Evolutionary conservation across 139 green algal species (phyloP).

Genomic region (Deuterostichococcus epilithicus): DNA sequence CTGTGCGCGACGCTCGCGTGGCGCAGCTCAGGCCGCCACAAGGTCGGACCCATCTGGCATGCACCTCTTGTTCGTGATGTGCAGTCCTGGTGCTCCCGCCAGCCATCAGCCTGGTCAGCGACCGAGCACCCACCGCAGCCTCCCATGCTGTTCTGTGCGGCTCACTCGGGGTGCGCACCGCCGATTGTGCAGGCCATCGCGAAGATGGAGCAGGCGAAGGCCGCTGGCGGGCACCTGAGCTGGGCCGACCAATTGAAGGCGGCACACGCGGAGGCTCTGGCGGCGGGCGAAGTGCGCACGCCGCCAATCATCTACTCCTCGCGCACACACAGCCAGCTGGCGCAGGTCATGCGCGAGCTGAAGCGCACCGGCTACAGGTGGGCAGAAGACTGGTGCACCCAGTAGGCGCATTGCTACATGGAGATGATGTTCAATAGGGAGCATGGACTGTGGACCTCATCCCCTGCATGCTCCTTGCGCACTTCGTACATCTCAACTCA

Average conservation of each 20-base stretch:
- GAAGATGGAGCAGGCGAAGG: background rate
- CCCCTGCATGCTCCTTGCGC: no score
- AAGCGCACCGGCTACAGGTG: conserved; percentile 73
- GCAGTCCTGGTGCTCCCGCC: no score
- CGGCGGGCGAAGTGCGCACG: conserved; percentile 14
- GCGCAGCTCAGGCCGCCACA: conserved; percentile 25
- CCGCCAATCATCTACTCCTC: conserved; percentile 88
- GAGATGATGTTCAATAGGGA: no score
- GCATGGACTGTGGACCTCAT: no score
- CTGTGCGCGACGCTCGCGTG: conserved; percentile 92
- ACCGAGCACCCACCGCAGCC: background rate
- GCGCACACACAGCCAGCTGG: conserved; percentile 91
- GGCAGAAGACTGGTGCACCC: no score
- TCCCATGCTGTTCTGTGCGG: background rate
- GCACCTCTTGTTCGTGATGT: no score
- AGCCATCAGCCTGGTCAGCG: no score
- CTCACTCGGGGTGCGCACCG: background rate
- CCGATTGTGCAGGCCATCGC: background rate
- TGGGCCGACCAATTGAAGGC: conserved; percentile 22
- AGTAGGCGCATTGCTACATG: no score
- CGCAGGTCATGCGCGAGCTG: conserved; percentile 92
- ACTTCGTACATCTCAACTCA: no score
- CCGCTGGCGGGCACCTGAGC: conserved; percentile 6
- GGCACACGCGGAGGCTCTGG: conserved; percentile 26
- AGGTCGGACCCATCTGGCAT: background rate